Evolutionary conservation across 2,329 filamentous ascomycete species (phyloP), one percentile per base, ranked within the genome.

Genomic region (Grosmannia huntii): DNA sequence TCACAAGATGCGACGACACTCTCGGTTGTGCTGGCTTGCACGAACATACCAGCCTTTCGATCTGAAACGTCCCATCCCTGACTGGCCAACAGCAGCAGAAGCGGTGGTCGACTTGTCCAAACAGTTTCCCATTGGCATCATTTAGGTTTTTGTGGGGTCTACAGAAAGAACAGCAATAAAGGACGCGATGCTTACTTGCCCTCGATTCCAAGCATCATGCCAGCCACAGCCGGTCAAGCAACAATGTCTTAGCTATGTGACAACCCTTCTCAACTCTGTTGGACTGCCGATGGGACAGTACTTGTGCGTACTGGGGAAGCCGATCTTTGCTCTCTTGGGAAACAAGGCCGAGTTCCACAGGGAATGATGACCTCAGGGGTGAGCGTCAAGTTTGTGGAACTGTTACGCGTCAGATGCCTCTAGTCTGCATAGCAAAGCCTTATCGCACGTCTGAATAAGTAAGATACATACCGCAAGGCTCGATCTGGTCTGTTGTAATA

Each of bases 81-180:
- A 10, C 44, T 16, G 19, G 38, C 36, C 36, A 38, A 38, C 4
- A 4, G 36, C 14, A 38, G 14, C 12, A 3, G 36, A 38, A 14
- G 36, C 36, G 36, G 36, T 16, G 36, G n/a, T n/a, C n/a, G n/a
- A n/a, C n/a, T n/a, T n/a, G n/a, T n/a, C n/a, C n/a, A n/a, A n/a
- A 33, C 2, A 7, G 9, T 9, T 33, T 33, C 31, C n/a, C n/a
- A n/a, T n/a, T n/a, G 31, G 31, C 31, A 33, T 33, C 11, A 38
- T 55, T 55, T 55, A 28, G 41, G 16, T 21, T 55, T 55, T 49
- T 48, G 53, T 48, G 53, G 53, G 38, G 53, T 28, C 38, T 44
- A 38, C 23, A 27, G 7, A 55, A 44, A 55, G 14, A 25, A 21
- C 2, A 14, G 21, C 5, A 44, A 12, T 28, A 11, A n/a, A 23